Percentiles rank a stretch among this genome's conserved stretches.
These are phyloP conservation scores for Emergomyces orientalis DNA, from an alignment of 2,329 filamentous ascomycete species.

Conservation along the genomic window DNA sequence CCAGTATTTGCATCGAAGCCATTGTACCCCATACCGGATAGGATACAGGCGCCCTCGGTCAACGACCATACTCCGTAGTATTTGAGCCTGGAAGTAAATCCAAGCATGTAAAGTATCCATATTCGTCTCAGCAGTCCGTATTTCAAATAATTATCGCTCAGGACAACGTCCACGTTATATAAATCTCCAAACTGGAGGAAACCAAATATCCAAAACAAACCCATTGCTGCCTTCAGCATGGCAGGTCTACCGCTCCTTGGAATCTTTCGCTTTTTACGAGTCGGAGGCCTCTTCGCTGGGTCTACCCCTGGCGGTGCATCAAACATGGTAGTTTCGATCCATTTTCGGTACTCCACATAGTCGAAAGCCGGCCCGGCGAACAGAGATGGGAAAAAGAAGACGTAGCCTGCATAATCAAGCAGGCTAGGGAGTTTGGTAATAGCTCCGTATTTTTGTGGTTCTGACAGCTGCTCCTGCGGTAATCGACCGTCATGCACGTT, in stretches of 20 bases:
- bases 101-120: constrained; percentile 74
- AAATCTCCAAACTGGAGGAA: constrained; percentile 64
- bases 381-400: constrained; percentile 88
- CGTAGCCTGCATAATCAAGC: constrained; percentile 79
- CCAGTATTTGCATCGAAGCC: constrained; percentile 78
- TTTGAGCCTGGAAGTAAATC: constrained; percentile 72
- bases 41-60: constrained; percentile 88
- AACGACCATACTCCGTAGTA: constrained; percentile 96
- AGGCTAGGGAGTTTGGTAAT: constrained; percentile 64
- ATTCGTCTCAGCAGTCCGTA: constrained; percentile 64
- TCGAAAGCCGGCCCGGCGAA: constrained; percentile 90
- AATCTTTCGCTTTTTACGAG: constrained; percentile 82
- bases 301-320: constrained; percentile 73
- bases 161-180: constrained; percentile 56
- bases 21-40: constrained; percentile 89
- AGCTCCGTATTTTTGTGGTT: constrained; percentile 74
- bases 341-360: constrained; percentile 81
- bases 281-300: constrained; percentile 72
- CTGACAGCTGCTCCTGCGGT: constrained; percentile 68
- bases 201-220: constrained; percentile 66
- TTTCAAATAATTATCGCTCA: constrained; percentile 56
- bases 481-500: constrained; percentile 89
- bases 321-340: constrained; percentile 93
- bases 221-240: constrained; percentile 61
- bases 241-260: constrained; percentile 84